Base-by-base conservation (phyloP, 495 filamentous ascomycete species). In the Talaromyces trachyspermus region DNA sequence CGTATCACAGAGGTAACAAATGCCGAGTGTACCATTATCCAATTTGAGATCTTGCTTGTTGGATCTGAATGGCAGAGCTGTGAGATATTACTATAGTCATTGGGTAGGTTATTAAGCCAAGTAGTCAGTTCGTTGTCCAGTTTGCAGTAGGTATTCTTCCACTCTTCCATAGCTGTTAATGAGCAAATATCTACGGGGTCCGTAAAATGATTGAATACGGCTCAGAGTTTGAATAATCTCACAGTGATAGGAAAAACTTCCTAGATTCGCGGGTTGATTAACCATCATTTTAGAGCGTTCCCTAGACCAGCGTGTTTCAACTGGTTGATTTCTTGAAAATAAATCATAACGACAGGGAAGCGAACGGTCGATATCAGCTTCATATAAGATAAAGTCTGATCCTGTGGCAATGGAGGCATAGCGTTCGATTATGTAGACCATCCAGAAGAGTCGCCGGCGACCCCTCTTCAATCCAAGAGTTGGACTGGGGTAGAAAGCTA, bases 381-480 rank as follows among this genome's bases (percentile, higher is more conserved):
- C 83, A 52, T 83, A 77, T 19, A 89, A 61, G 2, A 80, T 81
- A 57, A 88, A 84, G 56, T 88, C 85, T 49, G 88, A 86, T 2
- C 83, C 81, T 0, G 84, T 89, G 0, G 82, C 78, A 43, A 88
- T 74, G 2, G 83, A 86, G 3, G 85, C 83, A 52, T 86, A 88
- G 22, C 85, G 71, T 58, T 89, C 85, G 11, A 89, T 71, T 15
- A 86, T 55, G 54, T 87, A 89, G 30, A 88, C 76, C 79, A 84
- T 85, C 85, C 85, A 89, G 65, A 89, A 88, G 1, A 88, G 65
- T 10, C 85, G 65, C 36, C 85, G 64, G 27, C 83, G 67, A 22
- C 82, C 79, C 85, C 38, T 88, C 83, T 57, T 89, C 85, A 46
- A 85, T 79, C 57, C 81, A 88, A 49, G 83, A 80, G 44, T 76